Base-by-base conservation (phyloP, 148 eudicot species). In the Cornus controversa region DNA sequence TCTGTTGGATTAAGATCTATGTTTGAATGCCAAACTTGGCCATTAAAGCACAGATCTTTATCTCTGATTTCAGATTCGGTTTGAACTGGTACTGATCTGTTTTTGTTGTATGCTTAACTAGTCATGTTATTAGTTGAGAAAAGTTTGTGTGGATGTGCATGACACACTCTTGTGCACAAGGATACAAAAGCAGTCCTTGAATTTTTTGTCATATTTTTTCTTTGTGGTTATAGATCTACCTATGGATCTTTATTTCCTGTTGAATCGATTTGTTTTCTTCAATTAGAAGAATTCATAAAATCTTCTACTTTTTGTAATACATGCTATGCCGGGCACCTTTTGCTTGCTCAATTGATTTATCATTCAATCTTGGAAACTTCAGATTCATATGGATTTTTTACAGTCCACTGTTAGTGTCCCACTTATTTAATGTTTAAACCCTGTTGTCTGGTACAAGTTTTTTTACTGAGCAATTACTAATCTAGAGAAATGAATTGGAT, bases 401-500 rank as follows among this genome's bases (percentile, higher is more conserved):
- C 37, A 28, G 28, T 1, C 20, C 40, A 10, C 37, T 36, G 53
- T 18, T 27, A 25, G 16, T 34, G 37, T 15, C 22, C 9, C 6
- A 31, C 29, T 73, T 1, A 40, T 6, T 23, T 62, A 6, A 34
- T n/a, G 29, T 73, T 3, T 7, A 58, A 6, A 23, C 76, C 18
- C 54, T 74, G 42, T 36, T 23, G 1, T 74, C n/a, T 23, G 28
- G 22, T 23, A 13, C 18, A 3, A 60, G 24, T 60, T 9, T 60
- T 18, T 60, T 22, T 22, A n/a, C 20, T 4, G 18, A 60, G 24
- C 8, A 20, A 60, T 60, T 18, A 60, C 1, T 34, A 50, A 54
- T 11, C 63, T 45, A 10, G 22, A 23, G 50, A 77, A 58, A 77
- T 31, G 25, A 50, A 74, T 40, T 84, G 65, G 83, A 86, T 67